Evolutionary conservation across 768 basidiomycete species (phyloP).

Genomic region (Lactarius vividus): DNA sequence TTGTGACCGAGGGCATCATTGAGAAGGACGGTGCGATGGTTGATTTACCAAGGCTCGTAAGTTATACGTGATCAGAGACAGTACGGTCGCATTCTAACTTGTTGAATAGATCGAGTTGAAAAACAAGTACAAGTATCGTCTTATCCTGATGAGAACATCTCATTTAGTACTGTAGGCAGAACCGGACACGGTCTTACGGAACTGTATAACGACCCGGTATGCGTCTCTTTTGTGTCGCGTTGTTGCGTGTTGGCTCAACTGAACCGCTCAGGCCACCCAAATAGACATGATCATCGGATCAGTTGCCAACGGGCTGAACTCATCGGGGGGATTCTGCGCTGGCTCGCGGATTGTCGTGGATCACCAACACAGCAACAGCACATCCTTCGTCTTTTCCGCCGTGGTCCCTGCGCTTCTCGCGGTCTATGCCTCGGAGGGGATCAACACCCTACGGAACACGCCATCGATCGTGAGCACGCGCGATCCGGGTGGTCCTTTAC

Average conservation of each 20-base stretch:
- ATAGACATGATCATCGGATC: constrained; percentile 95
- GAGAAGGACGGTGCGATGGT: constrained; percentile 91
- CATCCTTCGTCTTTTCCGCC: constrained; percentile 95
- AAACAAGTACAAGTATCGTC: constrained; percentile 90
- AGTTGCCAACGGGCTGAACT: constrained; percentile 77
- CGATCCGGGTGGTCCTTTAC: too few species aligned
- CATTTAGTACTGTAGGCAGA: constrained; percentile 85
- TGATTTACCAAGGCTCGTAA: constrained; percentile 86
- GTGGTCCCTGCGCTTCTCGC: constrained; percentile 88
- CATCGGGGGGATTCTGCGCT: constrained; percentile 93
- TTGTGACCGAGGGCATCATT: constrained; percentile 55
- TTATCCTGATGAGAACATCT: constrained; percentile 90
- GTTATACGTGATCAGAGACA: constrained; percentile 34
- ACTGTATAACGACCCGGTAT: constrained; percentile 69
- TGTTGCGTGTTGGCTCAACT: too few species aligned
- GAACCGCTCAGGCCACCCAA: constrained; percentile 38
- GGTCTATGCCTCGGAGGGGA: constrained; percentile 85
- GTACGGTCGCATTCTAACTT: neutral
- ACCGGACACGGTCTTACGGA: too few species aligned
- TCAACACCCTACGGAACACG: constrained; percentile 71
- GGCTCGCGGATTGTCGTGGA: constrained; percentile 80
- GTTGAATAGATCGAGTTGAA: constrained; percentile 81
- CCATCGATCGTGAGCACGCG: constrained; percentile 72
- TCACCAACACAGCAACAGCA: constrained; percentile 97
- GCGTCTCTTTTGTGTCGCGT: constrained; percentile 35